Conservation (phyloP, 75 land plant genomes). For the Chamaecyparis obtusa region DNA sequence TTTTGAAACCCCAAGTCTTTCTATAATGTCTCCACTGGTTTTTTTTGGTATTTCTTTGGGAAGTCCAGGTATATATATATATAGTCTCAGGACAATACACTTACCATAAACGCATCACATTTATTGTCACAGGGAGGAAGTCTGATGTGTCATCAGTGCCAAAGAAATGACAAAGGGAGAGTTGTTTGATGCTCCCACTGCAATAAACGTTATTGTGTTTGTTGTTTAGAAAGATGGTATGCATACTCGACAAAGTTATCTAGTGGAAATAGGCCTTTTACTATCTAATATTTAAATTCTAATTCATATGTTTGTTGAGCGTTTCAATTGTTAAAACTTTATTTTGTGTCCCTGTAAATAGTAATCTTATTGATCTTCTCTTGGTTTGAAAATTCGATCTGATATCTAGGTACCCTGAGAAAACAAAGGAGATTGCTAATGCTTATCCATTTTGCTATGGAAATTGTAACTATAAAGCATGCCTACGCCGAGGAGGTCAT, state of each 20-base stretch:
- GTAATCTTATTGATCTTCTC: not conserved
- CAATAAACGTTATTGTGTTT: not conserved
- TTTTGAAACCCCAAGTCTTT: too few species aligned
- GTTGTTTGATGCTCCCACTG: not conserved
- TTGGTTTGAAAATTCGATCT: not conserved
- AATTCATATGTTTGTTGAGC: not conserved
- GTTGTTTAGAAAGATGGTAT: constrained; percentile 7
- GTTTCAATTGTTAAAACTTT: not conserved
- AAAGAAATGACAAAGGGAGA: constrained; percentile 48
- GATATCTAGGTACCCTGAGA: constrained; percentile 27
- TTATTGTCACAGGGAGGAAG: constrained; percentile 43
- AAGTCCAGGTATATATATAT: not conserved
- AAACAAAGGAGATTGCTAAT: not conserved
- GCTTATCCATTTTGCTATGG: not conserved
- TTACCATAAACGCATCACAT: constrained; percentile 19
- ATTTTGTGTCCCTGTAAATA: not conserved
- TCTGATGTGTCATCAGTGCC: constrained; percentile 88
- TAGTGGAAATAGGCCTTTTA: not conserved
- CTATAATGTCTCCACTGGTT: not conserved
- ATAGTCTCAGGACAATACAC: constrained; percentile 38
- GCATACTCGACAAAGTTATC: not conserved
- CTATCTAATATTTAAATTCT: not conserved
- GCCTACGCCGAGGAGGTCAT: constrained; percentile 16
- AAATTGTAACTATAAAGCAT: constrained; percentile 3
- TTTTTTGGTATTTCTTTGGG: not conserved